phyloP scores from a whole-genome alignment of 805 yeast genomes.

The Grigorovia humatica region DNA sequence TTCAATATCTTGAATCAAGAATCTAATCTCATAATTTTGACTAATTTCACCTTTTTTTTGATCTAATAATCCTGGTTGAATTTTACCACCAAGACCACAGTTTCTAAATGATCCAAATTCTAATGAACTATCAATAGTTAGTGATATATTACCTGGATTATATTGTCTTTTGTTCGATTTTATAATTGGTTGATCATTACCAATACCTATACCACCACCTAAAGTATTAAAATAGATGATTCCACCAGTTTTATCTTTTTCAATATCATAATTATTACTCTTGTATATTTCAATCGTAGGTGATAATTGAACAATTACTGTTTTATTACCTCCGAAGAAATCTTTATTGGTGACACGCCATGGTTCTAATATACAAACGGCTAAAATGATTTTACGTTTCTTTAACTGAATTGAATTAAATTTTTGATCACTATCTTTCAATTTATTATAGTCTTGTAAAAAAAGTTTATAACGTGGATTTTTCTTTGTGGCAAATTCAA shows the following conservation, averaged over 20 bases:
- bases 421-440: constrained; percentile 26
- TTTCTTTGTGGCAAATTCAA: constrained; percentile 16
- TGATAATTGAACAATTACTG: constrained; percentile 52
- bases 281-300: constrained; percentile 55
- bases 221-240: constrained; percentile 56
- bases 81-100: constrained; percentile 45
- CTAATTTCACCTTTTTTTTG: constrained; percentile 14
- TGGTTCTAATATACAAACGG: constrained; percentile 54
- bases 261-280: constrained; percentile 14
- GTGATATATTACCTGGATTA: constrained; percentile 65
- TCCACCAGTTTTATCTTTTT: constrained; percentile 13
- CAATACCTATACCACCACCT: constrained; percentile 81
- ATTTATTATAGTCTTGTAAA: constrained; percentile 37
- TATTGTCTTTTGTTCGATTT: constrained; percentile 38
- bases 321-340: constrained; percentile 54
- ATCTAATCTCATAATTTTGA: constrained; percentile 45
- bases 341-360: constrained; percentile 70
- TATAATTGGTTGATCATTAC: constrained; percentile 53
- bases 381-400: constrained; percentile 43
- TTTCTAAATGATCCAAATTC: constrained; percentile 78
- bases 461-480: constrained; percentile 40
- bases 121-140: constrained; percentile 65
- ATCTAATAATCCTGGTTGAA: constrained; percentile 27
- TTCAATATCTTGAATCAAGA: constrained; percentile 65
- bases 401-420: constrained; percentile 8